Base-by-base conservation (phyloP, 352 stramenopile genomes). In the Albugo candida region DNA sequence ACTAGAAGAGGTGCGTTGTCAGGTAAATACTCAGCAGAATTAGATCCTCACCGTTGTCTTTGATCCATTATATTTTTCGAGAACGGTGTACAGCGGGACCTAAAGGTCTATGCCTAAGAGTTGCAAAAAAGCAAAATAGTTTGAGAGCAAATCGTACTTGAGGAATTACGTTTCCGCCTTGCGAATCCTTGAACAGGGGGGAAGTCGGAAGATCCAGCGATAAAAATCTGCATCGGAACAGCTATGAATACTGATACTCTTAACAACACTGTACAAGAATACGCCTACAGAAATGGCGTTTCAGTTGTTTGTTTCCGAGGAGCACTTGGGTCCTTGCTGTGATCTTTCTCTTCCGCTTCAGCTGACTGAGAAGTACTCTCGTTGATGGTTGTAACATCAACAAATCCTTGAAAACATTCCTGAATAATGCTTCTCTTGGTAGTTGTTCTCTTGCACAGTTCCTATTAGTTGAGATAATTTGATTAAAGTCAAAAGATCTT, bases 111-210 rank as follows among this genome's bases (percentile, higher is more conserved):
- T 21, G 41, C 14, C n/a, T 19, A 13, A 19, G 17, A 48, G 2
- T 21, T 20, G 5, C 2, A 4, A 16, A 34, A 16, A 21, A 19
- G 27, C 38, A 5, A 44, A 0, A n/a, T 20, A 13, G 18, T n/a
- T n/a, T n/a, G 19, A 52, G 27, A 13, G 27, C 41, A 14, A 35
- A 35, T 8, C 53, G 16, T 41, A 92, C 74, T 60, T 93, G 76
- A 48, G 95, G 94, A 52, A 99, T 98, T 27, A 99, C 94, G 46
- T 97, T 88, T 48, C 92, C 91, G 44, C 88, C 77, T 57, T 96
- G 82, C 8, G 86, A 95, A 61, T 99, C 94, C 51, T 98, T 97
- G 62, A 99, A 99, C 1, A 99, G 63, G 13, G 95, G 95, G 45
- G 95, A 98, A 48, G 95, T 87, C 8, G 95, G 95, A 45, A 99